A percentile compares a stretch with the other conserved stretches of the same genome.
Evolutionary conservation across 116 monocot genomes (phyloP).

Genomic region (Dioscorea cayenensis): DNA sequence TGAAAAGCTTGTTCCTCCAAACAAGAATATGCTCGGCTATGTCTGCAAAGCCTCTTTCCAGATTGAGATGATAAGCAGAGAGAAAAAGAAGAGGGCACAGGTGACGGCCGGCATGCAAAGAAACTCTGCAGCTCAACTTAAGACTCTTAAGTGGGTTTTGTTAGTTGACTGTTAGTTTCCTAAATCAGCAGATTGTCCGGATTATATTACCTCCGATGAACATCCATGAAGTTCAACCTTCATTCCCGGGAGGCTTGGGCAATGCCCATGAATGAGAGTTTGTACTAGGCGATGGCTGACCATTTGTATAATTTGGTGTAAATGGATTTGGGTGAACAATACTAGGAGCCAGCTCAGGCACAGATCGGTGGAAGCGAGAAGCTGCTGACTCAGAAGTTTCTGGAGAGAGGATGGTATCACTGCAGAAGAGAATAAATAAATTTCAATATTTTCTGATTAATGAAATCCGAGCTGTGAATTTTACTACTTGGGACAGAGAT

Average conservation of each 20-base stretch:
- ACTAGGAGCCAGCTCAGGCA: slow-evolving; percentile 24
- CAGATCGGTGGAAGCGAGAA: slow-evolving; percentile 26
- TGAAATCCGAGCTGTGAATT: neutral
- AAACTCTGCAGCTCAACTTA: neutral
- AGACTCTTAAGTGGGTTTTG: neutral
- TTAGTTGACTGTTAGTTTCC: neutral
- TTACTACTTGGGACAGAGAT: neutral
- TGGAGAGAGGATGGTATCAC: slow-evolving; percentile 19
- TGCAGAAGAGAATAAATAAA: slow-evolving; percentile 3
- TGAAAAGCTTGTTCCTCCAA: neutral
- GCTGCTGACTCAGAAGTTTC: slow-evolving; percentile 24
- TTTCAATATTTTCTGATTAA: neutral
- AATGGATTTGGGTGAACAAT: slow-evolving; percentile 11
- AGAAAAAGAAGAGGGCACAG: neutral
- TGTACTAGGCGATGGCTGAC: slow-evolving; percentile 5
- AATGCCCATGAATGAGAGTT: slow-evolving; percentile 16
- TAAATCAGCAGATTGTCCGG: neutral
- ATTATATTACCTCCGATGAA: too few species aligned
- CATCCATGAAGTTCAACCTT: slow-evolving; percentile 2
- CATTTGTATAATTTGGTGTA: slow-evolving; percentile 2
- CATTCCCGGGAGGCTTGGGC: slow-evolving; percentile 22
- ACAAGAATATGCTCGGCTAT: too few species aligned
- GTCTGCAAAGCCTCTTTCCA: too few species aligned
- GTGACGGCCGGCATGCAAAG: neutral
- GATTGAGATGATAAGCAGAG: too few species aligned